Percentiles rank a stretch among this genome's conserved stretches.
phyloP scores from a whole-genome alignment of 164 flowering plant species.

The Sedum album region DNA sequence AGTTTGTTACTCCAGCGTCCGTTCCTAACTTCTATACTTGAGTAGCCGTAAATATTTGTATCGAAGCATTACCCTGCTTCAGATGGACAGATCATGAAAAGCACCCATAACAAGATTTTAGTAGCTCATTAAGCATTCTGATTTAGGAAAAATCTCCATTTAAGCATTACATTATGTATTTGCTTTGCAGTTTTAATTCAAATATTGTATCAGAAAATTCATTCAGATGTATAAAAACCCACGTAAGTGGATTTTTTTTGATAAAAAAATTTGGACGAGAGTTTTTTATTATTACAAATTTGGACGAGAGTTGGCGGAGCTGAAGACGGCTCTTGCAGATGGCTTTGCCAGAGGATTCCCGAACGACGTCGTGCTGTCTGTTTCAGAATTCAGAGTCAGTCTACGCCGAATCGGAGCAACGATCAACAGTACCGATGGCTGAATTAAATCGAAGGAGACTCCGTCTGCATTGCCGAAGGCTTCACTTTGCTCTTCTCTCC shows the following conservation, averaged over 20 bases:
- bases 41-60: not conserved
- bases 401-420: not conserved
- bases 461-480: conserved; percentile 80
- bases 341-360: not conserved
- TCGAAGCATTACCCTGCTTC: conserved; percentile 7
- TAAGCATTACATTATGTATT: too few relatives aligned
- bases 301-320: conserved; percentile 6
- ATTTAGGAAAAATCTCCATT: too few relatives aligned
- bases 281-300: too few relatives aligned
- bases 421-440: not conserved
- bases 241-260: too few relatives aligned
- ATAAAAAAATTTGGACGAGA: too few relatives aligned
- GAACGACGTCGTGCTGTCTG: not conserved
- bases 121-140: too few relatives aligned
- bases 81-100: too few relatives aligned
- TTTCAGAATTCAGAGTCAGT: too few relatives aligned
- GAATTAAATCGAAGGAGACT: conserved; percentile 56
- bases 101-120: too few relatives aligned
- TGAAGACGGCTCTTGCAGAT: not conserved
- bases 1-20: not conserved
- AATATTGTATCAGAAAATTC: too few relatives aligned
- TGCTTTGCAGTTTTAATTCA: too few relatives aligned
- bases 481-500: conserved; percentile 72
- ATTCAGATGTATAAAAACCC: too few relatives aligned
- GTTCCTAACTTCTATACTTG: not conserved